Evolutionary conservation across 495 filamentous ascomycete species (phyloP).

Genomic region (Hypoxylon lenormandii): DNA sequence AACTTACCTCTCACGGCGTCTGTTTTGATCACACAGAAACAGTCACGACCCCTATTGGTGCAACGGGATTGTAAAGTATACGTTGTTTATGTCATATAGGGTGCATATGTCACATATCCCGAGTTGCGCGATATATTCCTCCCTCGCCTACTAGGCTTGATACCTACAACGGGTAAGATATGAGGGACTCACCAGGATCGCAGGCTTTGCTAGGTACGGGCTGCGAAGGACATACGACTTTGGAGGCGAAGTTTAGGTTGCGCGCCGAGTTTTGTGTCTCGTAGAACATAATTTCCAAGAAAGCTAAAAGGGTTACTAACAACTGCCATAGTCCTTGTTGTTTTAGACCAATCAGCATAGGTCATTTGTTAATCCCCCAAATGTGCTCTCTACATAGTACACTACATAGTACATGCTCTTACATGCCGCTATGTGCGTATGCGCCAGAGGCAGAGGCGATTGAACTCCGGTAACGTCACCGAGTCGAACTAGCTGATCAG

Average conservation of each 20-base stretch:
- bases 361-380: constrained; percentile 47
- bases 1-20: constrained; percentile 38
- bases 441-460: constrained; percentile 18
- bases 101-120: constrained; percentile 31
- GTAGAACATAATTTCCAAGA: constrained; percentile 8
- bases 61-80: constrained; percentile 4
- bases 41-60: constrained; percentile 31
- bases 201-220: neutral
- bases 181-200: no score
- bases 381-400: no score
- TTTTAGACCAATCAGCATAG: constrained; percentile 32
- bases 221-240: constrained; percentile 3
- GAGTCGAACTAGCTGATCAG: constrained; percentile 46
- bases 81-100: constrained; percentile 24
- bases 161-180: no score
- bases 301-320: constrained; percentile 25
- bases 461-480: constrained; percentile 50
- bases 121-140: constrained; percentile 41
- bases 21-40: constrained; percentile 37
- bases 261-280: constrained; percentile 26
- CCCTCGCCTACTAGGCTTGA: neutral
- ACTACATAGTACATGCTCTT: no score
- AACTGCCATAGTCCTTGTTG: constrained; percentile 40
- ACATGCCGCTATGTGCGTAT: constrained; percentile 1
- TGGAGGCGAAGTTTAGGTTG: constrained; percentile 39